Evolutionary conservation across 345 rosid species (phyloP), one percentile per base, ranked within the genome.

Genomic region (Physaria fendleri): DNA sequence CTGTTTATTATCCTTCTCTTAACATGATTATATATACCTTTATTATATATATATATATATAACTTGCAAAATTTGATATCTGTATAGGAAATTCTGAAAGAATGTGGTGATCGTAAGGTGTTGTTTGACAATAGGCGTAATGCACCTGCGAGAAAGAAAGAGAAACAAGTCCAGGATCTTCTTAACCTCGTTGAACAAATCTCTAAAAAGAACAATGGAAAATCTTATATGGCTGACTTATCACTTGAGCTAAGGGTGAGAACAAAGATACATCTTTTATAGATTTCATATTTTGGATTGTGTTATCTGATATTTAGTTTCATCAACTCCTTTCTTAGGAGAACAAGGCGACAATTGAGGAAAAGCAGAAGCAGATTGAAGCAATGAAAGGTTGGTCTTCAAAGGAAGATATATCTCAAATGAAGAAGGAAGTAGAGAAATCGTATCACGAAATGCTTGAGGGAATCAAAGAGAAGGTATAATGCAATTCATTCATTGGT

Each of bases 141-240:
- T n/a, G 5, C 28, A 11, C 5, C 40, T 2, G 5, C 13, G 43
- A 10, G 8, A 1, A 47, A 47, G 65, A 56, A 32, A 70, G 64
- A 64, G 0, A 50, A 33, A 7, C 74, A 56, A 41, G 65, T 70
- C 6, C 57, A 71, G 3, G 69, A 63, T 21, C 65, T 71, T 39
- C 65, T 71, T 12, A 24, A 56, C 35, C 64, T 70, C 2, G 69
- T 70, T 6, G 46, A 63, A 4, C 35, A 71, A 39, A 35, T 62
- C 48, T 49, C 63, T 12, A 34, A 12, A 15, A 56, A 71, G 38
- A 71, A 71, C 59, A 32, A 57, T 30, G 64, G 70, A 8, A 12
- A n/a, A 27, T 15, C 74, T 8, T 64, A 24, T 55, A 71, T 64
- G 68, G 56, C 35, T 62, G 68, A 69, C 68, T 54, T 69, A 43